Percentiles rank a stretch among this genome's conserved stretches.
Conservation (phyloP, 345 rosid genomes). For the Citrus unshiu region DNA sequence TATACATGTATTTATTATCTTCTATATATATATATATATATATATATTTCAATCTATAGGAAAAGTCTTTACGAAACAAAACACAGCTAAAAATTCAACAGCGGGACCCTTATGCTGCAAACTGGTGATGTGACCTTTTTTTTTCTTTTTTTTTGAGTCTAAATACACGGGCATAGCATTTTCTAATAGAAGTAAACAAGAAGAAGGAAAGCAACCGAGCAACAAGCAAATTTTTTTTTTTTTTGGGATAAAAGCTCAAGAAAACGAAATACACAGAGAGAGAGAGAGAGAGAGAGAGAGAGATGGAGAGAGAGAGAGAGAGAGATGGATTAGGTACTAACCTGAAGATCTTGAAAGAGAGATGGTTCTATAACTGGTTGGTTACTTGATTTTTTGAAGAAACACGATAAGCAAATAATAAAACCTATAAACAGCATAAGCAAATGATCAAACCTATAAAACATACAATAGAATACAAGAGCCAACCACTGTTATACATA, state of each 20-base stretch:
- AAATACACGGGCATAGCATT: background rate
- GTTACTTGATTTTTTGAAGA: background rate
- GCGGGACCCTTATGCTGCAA: background rate
- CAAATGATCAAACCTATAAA: background rate
- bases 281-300: background rate
- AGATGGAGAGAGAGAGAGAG: background rate
- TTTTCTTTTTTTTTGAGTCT: background rate
- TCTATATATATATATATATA: no score
- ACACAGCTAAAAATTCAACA: background rate
- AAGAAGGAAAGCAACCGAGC: no score
- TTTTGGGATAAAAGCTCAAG: no score
- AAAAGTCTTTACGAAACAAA: background rate
- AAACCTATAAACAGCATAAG: background rate
- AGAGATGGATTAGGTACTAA: background rate
- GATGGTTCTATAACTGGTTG: background rate
- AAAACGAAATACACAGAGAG: background rate
- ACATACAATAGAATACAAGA: background rate
- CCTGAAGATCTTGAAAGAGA: slow-evolving; percentile 11
- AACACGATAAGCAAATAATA: background rate
- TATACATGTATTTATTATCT: no score
- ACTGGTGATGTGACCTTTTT: background rate
- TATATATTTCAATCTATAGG: background rate
- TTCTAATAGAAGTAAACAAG: background rate
- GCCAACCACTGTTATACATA: background rate
- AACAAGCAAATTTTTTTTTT: no score